Base-by-base conservation (phyloP, 2,329 filamentous ascomycete genomes). In the Lasiodiplodia theobromae region DNA sequence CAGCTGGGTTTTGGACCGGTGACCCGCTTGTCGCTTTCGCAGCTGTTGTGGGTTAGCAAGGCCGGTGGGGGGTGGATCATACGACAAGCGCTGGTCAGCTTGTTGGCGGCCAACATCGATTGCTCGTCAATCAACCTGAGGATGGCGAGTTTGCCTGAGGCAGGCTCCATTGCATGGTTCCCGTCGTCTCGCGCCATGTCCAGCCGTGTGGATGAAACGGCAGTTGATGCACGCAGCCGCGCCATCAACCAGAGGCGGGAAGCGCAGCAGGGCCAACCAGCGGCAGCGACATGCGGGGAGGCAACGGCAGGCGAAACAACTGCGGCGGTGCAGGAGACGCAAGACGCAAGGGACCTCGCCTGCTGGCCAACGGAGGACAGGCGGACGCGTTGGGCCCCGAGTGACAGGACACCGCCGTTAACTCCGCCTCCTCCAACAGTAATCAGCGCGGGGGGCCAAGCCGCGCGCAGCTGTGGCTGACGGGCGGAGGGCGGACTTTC, bases 1-100 rank as follows among this genome's bases (percentile, higher is more conserved):
- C 57, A 23, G 49, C 38, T 51, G 44, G 44, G 44, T 21, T 21
- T 44, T 49, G 49, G 44, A 49, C 40, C 23, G 58, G 60, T 52
- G 60, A 38, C 60, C 60, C 47, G 60, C 60, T 64, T 31, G 47
- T 52, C 60, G 60, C 60, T 18, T 38, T 52, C 37, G 44, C 47
- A 52, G 47, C 60, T 64, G 60, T 64, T 64, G 60, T 64, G 4
- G 47, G 60, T 64, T 64, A 64, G 60, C 60, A 51, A 38, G 18
- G 47, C 60, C 44, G 60, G 60, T 52, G 58, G 31, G 47, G n/a
- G 37, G 60, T 64, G 60, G 60, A 52, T 51, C 60, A 64, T 25
- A 37, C 60, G 60, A 64, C 34, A 40, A 49, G 31, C 57, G 18
- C 47, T 62, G 28, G 28, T 28, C 28, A 28, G 28, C 47, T 52